These are phyloP conservation scores for Ophiostoma sp. DNA, from an alignment of 2,329 filamentous ascomycete genomes.

Conservation along the genomic window DNA sequence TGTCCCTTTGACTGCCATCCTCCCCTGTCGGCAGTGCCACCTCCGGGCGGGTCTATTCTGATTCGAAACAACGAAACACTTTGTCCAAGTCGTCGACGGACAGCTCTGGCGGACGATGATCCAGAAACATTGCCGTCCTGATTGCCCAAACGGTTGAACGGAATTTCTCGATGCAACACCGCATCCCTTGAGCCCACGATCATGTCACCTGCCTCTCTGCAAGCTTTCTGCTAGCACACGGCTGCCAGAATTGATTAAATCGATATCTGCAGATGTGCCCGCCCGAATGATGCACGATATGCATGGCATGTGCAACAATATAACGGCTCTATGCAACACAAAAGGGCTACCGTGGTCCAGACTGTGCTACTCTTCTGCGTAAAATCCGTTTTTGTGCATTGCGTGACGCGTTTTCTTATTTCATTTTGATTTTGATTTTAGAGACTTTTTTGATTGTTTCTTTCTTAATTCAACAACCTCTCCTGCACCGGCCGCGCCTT, in stretches of 20 bases:
- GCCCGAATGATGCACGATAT: background rate
- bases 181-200: background rate
- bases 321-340: conserved; percentile 20
- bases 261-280: conserved; percentile 4
- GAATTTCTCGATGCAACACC: background rate
- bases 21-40: conserved; percentile 16
- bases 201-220: conserved; percentile 1
- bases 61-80: conserved; percentile 16
- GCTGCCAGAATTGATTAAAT: conserved; percentile 13
- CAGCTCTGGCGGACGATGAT: background rate
- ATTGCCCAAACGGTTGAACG: background rate
- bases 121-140: background rate
- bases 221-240: background rate
- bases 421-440: background rate
- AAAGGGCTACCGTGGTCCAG: background rate
- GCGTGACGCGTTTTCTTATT: background rate
- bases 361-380: background rate
- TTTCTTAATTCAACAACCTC: background rate
- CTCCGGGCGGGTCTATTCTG: conserved; percentile 4
- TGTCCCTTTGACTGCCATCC: background rate
- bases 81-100: background rate
- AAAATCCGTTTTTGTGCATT: conserved; percentile 7
- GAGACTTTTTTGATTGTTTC: background rate
- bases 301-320: conserved; percentile 7
- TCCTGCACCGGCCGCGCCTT: background rate